phyloP scores from a whole-genome alignment of 768 basidiomycete genomes.

The Pleurotus citrinopileatus region DNA sequence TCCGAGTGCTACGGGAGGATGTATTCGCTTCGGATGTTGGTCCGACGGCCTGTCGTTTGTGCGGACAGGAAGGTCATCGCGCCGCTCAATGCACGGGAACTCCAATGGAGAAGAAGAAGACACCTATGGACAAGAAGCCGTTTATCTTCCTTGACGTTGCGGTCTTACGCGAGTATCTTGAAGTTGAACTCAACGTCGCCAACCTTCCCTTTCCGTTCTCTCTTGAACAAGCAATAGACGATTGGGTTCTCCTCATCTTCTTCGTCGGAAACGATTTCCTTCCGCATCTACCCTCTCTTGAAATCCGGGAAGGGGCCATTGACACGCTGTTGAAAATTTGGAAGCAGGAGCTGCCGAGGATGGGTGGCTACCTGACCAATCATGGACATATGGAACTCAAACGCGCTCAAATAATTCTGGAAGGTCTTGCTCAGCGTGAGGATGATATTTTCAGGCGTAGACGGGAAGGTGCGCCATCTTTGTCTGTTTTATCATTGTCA shows the following conservation, averaged over 20 bases:
- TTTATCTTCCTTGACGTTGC: constrained; percentile 99
- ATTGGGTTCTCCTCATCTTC: constrained; percentile 99
- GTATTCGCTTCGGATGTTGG: constrained; percentile 86
- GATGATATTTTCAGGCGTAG: constrained; percentile 93
- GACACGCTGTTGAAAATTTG: constrained; percentile 95
- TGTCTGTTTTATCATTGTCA: constrained; percentile 17
- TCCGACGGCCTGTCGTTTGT: constrained; percentile 80
- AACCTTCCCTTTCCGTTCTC: constrained; percentile 80
- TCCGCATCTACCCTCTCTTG: constrained; percentile 95
- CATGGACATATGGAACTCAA: constrained; percentile 85
- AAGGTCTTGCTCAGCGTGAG: constrained; percentile 91
- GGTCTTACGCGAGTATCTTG: constrained; percentile 94
- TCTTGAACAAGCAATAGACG: constrained; percentile 96
- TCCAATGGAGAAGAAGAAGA: constrained; percentile 69
- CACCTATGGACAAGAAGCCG: constrained; percentile 79
- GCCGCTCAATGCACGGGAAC: constrained; percentile 91
- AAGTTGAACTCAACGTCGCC: constrained; percentile 89
- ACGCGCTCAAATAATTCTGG: constrained; percentile 91
- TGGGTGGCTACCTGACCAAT: constrained; percentile 97
- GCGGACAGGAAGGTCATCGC: constrained; percentile 93
- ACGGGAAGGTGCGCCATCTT: constrained; percentile 70
- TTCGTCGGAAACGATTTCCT: constrained; percentile 99
- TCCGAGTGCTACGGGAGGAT: constrained; percentile 96
- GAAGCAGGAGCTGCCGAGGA: constrained; percentile 88
- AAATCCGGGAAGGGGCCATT: constrained; percentile 99